A percentile compares a stretch with the other conserved stretches of the same genome.
These are phyloP conservation scores for Halophytophthora batemanensis DNA, from an alignment of 352 stramenopile genomes.

Conservation along the genomic window DNA sequence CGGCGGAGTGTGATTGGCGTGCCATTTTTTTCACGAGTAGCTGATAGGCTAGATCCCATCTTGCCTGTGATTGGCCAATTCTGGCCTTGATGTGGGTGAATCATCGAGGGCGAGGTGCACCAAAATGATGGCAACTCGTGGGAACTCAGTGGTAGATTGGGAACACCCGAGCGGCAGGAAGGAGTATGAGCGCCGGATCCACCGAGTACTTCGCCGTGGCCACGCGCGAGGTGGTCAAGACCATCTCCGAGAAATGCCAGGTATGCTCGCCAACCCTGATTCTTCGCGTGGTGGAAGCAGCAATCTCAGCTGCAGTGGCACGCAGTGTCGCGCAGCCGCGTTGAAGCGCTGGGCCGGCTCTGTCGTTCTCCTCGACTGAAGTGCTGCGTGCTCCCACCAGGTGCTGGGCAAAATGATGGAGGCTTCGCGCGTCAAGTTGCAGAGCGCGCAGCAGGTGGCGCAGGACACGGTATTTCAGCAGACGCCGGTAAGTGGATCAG, in stretches of 20 bases:
- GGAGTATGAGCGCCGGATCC: constrained; percentile 7
- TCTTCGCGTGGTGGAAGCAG: neutral
- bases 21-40: too few relatives aligned
- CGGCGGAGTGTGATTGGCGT: too few relatives aligned
- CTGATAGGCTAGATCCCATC: too few relatives aligned
- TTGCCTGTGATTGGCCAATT: too few relatives aligned
- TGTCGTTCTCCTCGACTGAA: neutral
- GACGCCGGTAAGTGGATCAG: constrained; percentile 28
- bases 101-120: too few relatives aligned
- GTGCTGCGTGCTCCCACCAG: constrained; percentile 10
- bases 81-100: too few relatives aligned
- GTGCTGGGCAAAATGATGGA: constrained; percentile 65
- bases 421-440: constrained; percentile 58
- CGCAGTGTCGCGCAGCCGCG: too few relatives aligned
- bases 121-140: too few relatives aligned
- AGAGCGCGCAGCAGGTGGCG: constrained; percentile 41
- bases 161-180: too few relatives aligned
- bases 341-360: neutral
- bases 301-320: too few relatives aligned
- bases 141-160: too few relatives aligned
- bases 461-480: constrained; percentile 58
- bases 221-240: constrained; percentile 58
- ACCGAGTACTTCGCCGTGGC: constrained; percentile 42
- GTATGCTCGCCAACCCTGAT: constrained; percentile 11
- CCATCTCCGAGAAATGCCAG: constrained; percentile 73